Percentiles rank a stretch among this genome's conserved stretches.
These are phyloP conservation scores for Pholiota conissans DNA, from an alignment of 768 basidiomycete species.

Conservation along the genomic window DNA sequence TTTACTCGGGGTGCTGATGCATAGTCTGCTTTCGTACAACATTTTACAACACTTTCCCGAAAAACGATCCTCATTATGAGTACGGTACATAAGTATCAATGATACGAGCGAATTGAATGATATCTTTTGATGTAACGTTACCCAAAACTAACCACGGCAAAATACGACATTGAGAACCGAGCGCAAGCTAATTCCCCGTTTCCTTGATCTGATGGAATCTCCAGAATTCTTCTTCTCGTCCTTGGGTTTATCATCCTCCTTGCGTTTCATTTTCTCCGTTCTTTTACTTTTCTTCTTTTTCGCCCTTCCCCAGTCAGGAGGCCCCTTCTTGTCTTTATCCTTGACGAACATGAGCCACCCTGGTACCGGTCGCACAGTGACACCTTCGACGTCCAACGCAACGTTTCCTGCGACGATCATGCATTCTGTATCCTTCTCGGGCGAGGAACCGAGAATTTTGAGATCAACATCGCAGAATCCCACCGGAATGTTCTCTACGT, in stretches of 20 bases:
- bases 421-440: neutral
- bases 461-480: neutral
- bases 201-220: no score
- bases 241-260: neutral
- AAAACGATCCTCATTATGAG: no score
- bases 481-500: neutral
- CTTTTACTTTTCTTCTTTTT: neutral
- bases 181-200: neutral
- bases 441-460: neutral
- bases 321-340: neutral
- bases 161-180: neutral
- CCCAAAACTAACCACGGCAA: neutral
- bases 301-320: neutral
- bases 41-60: no score
- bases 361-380: conserved; percentile 11
- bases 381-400: neutral
- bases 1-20: no score
- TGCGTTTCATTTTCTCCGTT: neutral
- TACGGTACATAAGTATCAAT: neutral
- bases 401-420: conserved; percentile 15
- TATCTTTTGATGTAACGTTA: no score
- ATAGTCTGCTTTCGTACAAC: no score
- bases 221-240: neutral
- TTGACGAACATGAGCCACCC: conserved; percentile 18
- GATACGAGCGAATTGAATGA: neutral